Evolutionary conservation across 495 filamentous ascomycete genomes (phyloP).

Genomic region (Penicillium psychrofluorescens): DNA sequence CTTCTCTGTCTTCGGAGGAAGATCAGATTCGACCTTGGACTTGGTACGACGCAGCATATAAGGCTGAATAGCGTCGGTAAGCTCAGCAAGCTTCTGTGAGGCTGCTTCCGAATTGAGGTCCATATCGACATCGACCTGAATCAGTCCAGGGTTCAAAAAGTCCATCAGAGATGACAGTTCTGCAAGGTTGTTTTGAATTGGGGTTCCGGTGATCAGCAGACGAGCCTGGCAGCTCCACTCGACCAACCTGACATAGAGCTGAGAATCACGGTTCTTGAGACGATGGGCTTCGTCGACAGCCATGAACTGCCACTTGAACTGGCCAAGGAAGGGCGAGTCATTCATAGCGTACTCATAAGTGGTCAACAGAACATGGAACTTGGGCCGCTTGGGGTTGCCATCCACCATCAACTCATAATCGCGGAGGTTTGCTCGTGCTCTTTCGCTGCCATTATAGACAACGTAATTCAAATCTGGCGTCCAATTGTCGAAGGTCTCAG

Average conservation of each 20-base stretch:
- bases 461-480: conserved; percentile 95
- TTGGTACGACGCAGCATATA: conserved; percentile 97
- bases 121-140: conserved; percentile 82
- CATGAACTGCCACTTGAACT: conserved; percentile 95
- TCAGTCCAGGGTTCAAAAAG: conserved; percentile 86
- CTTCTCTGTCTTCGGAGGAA: conserved; percentile 95
- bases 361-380: conserved; percentile 92
- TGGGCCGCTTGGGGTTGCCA: conserved; percentile 72
- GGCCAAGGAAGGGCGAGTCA: conserved; percentile 69
- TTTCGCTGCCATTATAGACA: conserved; percentile 84
- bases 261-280: conserved; percentile 90
- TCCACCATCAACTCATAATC: conserved; percentile 84
- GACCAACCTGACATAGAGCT: conserved; percentile 77
- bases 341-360: conserved; percentile 90
- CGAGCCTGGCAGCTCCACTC: conserved; percentile 79
- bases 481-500: conserved; percentile 95
- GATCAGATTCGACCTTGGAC: conserved; percentile 88
- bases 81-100: conserved; percentile 59
- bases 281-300: conserved; percentile 96
- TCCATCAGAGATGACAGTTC: conserved; percentile 89
- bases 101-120: conserved; percentile 67
- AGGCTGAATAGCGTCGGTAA: conserved; percentile 71
- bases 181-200: conserved; percentile 92
- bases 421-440: conserved; percentile 70
- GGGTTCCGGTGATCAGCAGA: conserved; percentile 92